Conservation (phyloP, 2,329 filamentous ascomycete genomes). For the Xylariaceae sp. region DNA sequence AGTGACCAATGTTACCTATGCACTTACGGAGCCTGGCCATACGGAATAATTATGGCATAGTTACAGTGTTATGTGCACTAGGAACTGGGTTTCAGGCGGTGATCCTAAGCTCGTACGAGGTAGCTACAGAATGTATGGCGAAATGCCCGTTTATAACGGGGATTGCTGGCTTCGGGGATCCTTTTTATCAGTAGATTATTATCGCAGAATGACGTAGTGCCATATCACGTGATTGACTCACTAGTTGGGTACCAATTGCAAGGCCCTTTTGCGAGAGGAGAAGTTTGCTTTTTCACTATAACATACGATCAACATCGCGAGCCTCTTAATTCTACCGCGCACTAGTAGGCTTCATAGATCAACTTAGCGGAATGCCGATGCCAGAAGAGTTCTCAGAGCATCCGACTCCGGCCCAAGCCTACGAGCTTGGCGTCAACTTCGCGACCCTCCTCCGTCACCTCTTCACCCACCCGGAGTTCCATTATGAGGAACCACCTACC, state of each 20-base stretch:
- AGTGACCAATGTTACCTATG: slow-evolving; percentile 13
- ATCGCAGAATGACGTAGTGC: not conserved
- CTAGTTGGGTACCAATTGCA: too few relatives aligned
- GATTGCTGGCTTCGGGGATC: too few relatives aligned
- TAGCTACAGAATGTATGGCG: too few relatives aligned
- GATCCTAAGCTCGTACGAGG: too few relatives aligned
- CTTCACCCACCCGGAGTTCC: slow-evolving; percentile 27
- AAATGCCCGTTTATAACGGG: too few relatives aligned
- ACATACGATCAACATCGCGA: not conserved
- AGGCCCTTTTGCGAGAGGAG: too few relatives aligned
- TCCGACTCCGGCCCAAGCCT: slow-evolving; percentile 25
- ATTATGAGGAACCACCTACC: slow-evolving; percentile 27
- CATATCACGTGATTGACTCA: not conserved
- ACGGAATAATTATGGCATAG: too few relatives aligned
- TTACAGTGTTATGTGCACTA: too few relatives aligned
- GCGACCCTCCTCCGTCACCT: slow-evolving; percentile 29
- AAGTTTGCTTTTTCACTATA: not conserved
- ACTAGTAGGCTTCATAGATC: not conserved
- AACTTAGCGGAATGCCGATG: slow-evolving; percentile 6
- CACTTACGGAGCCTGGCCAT: too few relatives aligned
- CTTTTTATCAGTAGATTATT: too few relatives aligned
- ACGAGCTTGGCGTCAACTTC: slow-evolving; percentile 25
- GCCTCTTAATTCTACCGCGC: not conserved
- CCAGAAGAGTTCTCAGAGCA: not conserved
- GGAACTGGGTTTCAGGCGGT: too few relatives aligned